phyloP scores from a whole-genome alignment of 2,329 filamentous ascomycete species.

The Colletotrichum cereale region DNA sequence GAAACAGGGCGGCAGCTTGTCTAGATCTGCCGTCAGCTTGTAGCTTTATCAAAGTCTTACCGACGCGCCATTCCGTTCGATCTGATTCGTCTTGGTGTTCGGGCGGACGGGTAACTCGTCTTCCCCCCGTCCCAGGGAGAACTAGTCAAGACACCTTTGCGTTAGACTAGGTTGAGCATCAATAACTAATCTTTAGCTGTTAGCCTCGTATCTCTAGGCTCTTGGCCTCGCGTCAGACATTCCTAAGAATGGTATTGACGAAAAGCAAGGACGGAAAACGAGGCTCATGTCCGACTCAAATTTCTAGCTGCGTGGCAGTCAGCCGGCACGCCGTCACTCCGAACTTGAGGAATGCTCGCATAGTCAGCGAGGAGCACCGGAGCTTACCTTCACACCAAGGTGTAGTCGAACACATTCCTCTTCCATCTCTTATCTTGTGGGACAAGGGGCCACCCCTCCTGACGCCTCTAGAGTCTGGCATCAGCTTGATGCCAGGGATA shows the following conservation, averaged over 20 bases:
- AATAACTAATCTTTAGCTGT: neutral
- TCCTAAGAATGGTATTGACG: neutral
- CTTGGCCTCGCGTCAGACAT: too few relatives aligned
- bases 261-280: neutral
- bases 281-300: neutral
- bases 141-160: neutral
- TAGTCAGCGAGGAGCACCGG: neutral
- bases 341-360: neutral
- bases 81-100: neutral
- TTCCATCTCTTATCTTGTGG: neutral
- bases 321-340: neutral
- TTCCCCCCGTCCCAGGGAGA: neutral
- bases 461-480: slow-evolving; percentile 5
- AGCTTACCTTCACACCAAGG: neutral
- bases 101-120: neutral
- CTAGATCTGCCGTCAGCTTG: slow-evolving; percentile 2
- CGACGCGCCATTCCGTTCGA: neutral
- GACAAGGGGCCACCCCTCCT: neutral
- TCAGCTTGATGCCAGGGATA: slow-evolving; percentile 30
- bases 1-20: slow-evolving; percentile 2
- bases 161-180: neutral
- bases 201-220: neutral
- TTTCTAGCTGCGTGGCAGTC: neutral
- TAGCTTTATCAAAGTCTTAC: neutral
- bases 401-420: neutral